Conservation (phyloP, 768 basidiomycete genomes). For the Tylopilus vinaceipallidus region DNA sequence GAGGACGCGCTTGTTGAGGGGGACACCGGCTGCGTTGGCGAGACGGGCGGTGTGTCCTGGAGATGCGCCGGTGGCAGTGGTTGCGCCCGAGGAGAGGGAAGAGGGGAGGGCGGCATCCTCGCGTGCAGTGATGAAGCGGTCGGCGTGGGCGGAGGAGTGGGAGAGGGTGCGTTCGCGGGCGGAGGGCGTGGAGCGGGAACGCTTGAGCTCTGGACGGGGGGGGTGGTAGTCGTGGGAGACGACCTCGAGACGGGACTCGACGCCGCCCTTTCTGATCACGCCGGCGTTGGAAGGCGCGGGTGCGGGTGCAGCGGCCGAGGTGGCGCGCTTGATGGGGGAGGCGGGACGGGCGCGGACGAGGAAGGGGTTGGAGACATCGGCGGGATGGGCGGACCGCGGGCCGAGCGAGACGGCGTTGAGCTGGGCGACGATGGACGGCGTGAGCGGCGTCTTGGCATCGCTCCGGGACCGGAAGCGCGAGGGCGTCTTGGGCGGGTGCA, state of each 20-base stretch:
- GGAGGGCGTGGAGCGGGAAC: conserved; percentile 73
- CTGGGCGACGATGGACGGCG: conserved; percentile 41
- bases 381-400: conserved; percentile 35
- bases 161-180: conserved; percentile 35
- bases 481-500: conserved; percentile 44
- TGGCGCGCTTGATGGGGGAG: conserved; percentile 65
- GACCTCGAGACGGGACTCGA: conserved; percentile 76
- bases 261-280: conserved; percentile 72
- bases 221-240: conserved; percentile 77
- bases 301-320: conserved; percentile 46
- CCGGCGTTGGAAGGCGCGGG: conserved; percentile 61
- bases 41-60: conserved; percentile 80
- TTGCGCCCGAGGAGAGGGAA: conserved; percentile 63
- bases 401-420: conserved; percentile 37
- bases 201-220: conserved; percentile 57
- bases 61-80: conserved; percentile 46
- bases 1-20: conserved; percentile 77
- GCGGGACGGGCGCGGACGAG: conserved; percentile 52
- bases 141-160: conserved; percentile 49
- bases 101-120: conserved; percentile 56
- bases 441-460: conserved; percentile 48
- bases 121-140: conserved; percentile 70
- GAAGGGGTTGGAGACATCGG: conserved; percentile 64
- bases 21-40: conserved; percentile 71
- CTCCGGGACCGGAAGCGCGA: conserved; percentile 47